Evolutionary conservation across 139 green algal genomes (phyloP).

Genomic region (Astrephomene gubernaculifera): DNA sequence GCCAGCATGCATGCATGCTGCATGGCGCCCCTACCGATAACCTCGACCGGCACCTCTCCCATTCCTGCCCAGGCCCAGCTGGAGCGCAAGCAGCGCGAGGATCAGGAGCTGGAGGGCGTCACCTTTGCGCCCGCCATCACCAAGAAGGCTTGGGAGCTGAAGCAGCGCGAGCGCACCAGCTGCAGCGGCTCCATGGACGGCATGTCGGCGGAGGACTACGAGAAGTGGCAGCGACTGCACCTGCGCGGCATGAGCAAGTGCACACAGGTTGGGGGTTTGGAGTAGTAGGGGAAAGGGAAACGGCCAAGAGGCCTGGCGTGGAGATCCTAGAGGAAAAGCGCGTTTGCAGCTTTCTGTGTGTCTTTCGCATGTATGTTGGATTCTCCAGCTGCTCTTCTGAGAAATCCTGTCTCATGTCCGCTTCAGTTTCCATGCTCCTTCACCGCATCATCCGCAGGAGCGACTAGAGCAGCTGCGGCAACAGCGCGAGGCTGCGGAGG

Average conservation of each 20-base stretch:
- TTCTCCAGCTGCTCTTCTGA: too few species aligned
- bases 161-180: slow-evolving; percentile 58
- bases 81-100: slow-evolving; percentile 47
- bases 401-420: too few species aligned
- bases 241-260: slow-evolving; percentile 23
- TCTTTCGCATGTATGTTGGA: too few species aligned
- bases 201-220: slow-evolving; percentile 39
- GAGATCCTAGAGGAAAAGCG: too few species aligned
- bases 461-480: slow-evolving; percentile 23
- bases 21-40: too few species aligned
- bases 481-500: slow-evolving; percentile 36
- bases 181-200: neutral
- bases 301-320: too few species aligned
- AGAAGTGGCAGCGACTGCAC: slow-evolving; percentile 42
- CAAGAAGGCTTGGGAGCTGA: slow-evolving; percentile 46
- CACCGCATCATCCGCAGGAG: slow-evolving; percentile 26
- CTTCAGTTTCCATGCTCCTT: too few species aligned
- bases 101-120: slow-evolving; percentile 56
- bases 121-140: slow-evolving; percentile 69
- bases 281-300: too few species aligned
- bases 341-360: too few species aligned
- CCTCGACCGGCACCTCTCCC: too few species aligned
- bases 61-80: slow-evolving; percentile 53
- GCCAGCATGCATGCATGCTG: too few species aligned
- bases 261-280: too few species aligned